These are phyloP conservation scores for Cladophialophora bantiana DNA, from an alignment of 2,329 filamentous ascomycete species.

Conservation along the genomic window DNA sequence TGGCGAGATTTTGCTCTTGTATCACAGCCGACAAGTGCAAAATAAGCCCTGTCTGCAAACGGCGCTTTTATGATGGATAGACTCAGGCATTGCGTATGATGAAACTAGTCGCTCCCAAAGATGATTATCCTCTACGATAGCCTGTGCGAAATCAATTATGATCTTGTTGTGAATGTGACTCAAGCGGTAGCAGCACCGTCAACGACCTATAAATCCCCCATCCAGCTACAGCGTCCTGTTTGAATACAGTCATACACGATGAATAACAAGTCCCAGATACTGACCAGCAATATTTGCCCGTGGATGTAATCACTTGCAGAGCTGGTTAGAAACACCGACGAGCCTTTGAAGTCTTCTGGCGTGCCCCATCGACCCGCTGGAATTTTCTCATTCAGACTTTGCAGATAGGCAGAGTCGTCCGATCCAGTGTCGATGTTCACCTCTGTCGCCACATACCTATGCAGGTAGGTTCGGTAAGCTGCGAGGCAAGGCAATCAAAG, in stretches of 20 bases:
- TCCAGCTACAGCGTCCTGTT: not conserved
- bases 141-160: no score
- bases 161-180: no score
- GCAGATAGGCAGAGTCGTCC: slow-evolving; percentile 72
- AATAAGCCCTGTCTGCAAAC: not conserved
- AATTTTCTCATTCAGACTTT: slow-evolving; percentile 65
- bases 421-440: slow-evolving; percentile 88
- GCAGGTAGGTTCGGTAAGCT: not conserved
- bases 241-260: not conserved
- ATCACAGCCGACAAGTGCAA: not conserved
- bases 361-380: slow-evolving; percentile 83
- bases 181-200: not conserved
- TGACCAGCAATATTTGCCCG: slow-evolving; percentile 50
- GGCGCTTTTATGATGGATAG: no score
- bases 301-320: slow-evolving; percentile 56
- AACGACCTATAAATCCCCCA: not conserved
- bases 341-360: slow-evolving; percentile 61
- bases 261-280: not conserved
- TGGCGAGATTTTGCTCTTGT: not conserved
- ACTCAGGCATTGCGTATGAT: no score
- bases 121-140: no score
- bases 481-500: not conserved
- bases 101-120: no score
- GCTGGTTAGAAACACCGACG: slow-evolving; percentile 58
- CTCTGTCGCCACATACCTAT: slow-evolving; percentile 63